Evolutionary conservation across 306 rosid genomes (phyloP).

Genomic region (Ammopiptanthus mongolicus): DNA sequence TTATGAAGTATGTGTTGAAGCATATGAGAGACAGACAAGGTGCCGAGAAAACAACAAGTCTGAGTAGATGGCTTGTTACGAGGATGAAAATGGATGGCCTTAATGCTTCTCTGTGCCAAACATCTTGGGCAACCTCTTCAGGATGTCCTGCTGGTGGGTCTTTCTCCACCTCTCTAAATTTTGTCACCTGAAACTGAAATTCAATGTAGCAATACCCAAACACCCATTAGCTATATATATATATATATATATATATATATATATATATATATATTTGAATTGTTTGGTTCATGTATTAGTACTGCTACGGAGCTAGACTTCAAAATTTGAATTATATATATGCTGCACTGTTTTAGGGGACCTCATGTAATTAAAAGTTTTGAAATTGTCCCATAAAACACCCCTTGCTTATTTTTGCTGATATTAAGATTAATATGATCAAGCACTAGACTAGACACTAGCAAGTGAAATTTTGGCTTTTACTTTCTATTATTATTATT

Average conservation of each 20-base stretch:
- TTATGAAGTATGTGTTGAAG: conserved; percentile 39
- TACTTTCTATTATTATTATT: not conserved
- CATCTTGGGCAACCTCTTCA: conserved; percentile 58
- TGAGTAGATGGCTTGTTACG: conserved; percentile 46
- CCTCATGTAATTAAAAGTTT: not conserved
- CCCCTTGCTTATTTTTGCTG: no score
- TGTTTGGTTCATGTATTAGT: not conserved
- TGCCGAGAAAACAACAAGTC: conserved; percentile 23
- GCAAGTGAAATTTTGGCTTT: not conserved
- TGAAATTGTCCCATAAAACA: not conserved
- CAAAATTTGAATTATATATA: not conserved
- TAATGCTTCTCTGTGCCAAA: conserved; percentile 53
- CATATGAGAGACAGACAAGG: conserved; percentile 35
- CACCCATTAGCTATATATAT: not conserved
- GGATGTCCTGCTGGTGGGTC: conserved; percentile 67
- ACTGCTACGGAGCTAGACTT: not conserved
- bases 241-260: not conserved
- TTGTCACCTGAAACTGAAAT: not conserved
- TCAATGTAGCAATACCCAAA: not conserved
- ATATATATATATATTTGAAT: not conserved
- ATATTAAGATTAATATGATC: not conserved
- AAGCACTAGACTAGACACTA: not conserved
- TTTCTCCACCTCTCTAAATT: not conserved
- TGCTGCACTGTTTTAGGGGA: not conserved
- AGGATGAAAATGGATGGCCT: conserved; percentile 52